Conservation (phyloP, 2,329 filamentous ascomycete genomes). For the Aspergillus ruber region DNA sequence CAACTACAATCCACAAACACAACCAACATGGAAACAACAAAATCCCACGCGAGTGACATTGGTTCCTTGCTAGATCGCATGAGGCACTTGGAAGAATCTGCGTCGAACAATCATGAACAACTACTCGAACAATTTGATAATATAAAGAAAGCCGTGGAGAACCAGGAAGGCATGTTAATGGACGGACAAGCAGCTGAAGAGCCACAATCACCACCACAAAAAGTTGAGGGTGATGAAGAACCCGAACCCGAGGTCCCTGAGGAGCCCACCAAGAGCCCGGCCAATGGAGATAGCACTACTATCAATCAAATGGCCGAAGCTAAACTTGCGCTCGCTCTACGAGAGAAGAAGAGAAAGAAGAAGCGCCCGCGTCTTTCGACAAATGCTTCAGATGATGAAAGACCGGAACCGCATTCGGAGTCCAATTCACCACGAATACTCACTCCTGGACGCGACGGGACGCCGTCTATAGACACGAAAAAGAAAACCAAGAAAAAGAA, state of each 20-base stretch:
- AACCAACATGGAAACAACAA: not conserved
- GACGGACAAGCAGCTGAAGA: not conserved
- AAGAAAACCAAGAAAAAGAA: slow-evolving; percentile 16
- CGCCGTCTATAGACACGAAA: not conserved
- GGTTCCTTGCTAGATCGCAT: slow-evolving; percentile 6
- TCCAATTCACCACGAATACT: slow-evolving; percentile 4
- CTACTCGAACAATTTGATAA: slow-evolving; percentile 4
- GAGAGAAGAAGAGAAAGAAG: slow-evolving; percentile 8
- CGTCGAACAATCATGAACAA: not conserved
- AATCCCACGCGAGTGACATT: not conserved
- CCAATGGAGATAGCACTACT: not conserved
- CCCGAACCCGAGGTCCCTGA: not conserved
- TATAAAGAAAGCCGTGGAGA: slow-evolving; percentile 1
- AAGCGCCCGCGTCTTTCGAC: slow-evolving; percentile 6
- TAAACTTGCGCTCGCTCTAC: slow-evolving; percentile 4
- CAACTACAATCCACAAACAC: slow-evolving; percentile 1
- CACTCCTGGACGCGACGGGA: not conserved
- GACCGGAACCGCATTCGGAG: not conserved
- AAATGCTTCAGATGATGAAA: slow-evolving; percentile 3
- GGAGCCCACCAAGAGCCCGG: not conserved
- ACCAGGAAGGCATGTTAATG: not conserved
- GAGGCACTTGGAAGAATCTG: not conserved
- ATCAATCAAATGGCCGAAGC: slow-evolving; percentile 1
- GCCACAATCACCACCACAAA: not conserved
- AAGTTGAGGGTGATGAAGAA: not conserved